phyloP scores from a whole-genome alignment of 2,329 filamentous ascomycete species.

The Bipolaris gigantea region DNA sequence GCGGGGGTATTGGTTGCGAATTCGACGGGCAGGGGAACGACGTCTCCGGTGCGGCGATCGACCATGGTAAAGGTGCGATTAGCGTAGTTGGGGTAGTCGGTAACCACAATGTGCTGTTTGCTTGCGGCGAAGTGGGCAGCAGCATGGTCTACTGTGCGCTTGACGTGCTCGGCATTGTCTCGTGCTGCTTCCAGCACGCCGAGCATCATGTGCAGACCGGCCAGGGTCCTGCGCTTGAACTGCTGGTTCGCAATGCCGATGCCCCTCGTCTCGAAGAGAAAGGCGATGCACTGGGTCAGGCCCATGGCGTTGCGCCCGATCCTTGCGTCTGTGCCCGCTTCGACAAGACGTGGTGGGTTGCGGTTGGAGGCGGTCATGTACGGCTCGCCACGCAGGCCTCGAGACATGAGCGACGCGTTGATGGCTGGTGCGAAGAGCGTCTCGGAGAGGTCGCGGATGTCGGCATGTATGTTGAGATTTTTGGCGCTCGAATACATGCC shows the following conservation, averaged over 20 bases:
- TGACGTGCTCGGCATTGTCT: slow-evolving; percentile 31
- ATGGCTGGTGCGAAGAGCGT: slow-evolving; percentile 40
- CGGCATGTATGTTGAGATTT: slow-evolving; percentile 42
- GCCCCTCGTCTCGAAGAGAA: slow-evolving; percentile 43
- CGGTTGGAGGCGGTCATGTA: slow-evolving; percentile 38
- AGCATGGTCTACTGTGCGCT: slow-evolving; percentile 33
- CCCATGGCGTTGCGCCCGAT: slow-evolving; percentile 46
- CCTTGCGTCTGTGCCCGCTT: slow-evolving; percentile 43
- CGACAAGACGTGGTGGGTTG: slow-evolving; percentile 29
- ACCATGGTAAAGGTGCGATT: slow-evolving; percentile 42
- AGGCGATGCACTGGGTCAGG: slow-evolving; percentile 40
- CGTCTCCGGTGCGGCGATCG: slow-evolving; percentile 32
- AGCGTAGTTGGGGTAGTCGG: slow-evolving; percentile 31
- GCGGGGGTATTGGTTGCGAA: slow-evolving; percentile 43
- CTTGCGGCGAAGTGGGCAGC: slow-evolving; percentile 31
- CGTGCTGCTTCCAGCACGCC: slow-evolving; percentile 40
- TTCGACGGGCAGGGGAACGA: slow-evolving; percentile 39
- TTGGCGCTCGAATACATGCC: slow-evolving; percentile 40
- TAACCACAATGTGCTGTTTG: slow-evolving; percentile 36
- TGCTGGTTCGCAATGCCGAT: slow-evolving; percentile 42
- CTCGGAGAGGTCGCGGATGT: slow-evolving; percentile 42
- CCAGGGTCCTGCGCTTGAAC: slow-evolving; percentile 38
- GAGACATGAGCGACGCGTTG: slow-evolving; percentile 28
- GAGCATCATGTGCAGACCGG: slow-evolving; percentile 40
- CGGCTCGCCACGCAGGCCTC: slow-evolving; percentile 38